Percentiles rank a stretch among this genome's conserved stretches.
These are phyloP conservation scores for Sporothrix globosa DNA, from an alignment of 2,329 filamentous ascomycete genomes.

Conservation along the genomic window DNA sequence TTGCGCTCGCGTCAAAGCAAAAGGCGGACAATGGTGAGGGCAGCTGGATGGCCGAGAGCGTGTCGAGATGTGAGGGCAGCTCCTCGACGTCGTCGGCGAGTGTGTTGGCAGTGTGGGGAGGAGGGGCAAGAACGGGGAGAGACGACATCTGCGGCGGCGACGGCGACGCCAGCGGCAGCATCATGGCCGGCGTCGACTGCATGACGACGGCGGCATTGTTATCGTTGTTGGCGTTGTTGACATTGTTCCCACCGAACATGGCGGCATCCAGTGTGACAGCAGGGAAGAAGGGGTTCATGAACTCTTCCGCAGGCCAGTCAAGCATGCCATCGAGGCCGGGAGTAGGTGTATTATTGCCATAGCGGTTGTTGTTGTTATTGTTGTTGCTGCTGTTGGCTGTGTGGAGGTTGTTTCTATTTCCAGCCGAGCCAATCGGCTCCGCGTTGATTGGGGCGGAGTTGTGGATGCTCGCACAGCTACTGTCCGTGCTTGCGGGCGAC, in stretches of 20 bases:
- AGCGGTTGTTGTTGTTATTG: background rate
- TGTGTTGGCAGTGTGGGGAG: background rate
- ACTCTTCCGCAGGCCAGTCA: conserved; percentile 11
- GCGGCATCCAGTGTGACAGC: conserved; percentile 4
- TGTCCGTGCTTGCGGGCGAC: background rate
- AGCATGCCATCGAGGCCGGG: conserved; percentile 21
- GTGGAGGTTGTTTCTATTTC: too few species aligned
- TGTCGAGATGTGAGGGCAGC: conserved; percentile 12
- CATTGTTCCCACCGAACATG: conserved; percentile 5
- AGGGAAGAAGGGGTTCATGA: conserved; percentile 25
- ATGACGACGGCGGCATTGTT: background rate
- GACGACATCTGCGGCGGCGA: background rate
- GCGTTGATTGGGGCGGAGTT: background rate
- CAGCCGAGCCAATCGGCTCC: conserved; percentile 14
- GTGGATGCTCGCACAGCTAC: conserved; percentile 5
- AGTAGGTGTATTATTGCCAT: background rate
- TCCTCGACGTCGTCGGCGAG: conserved; percentile 13
- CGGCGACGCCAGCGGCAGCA: background rate
- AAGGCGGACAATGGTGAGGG: background rate
- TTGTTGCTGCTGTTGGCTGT: background rate
- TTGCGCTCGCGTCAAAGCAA: background rate
- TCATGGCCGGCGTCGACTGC: background rate
- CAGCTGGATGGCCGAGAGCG: background rate
- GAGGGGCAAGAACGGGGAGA: background rate
- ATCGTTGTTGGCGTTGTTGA: background rate